Evolutionary conservation across 768 basidiomycete genomes (phyloP).

Genomic region (Cystobasidium onofrii): DNA sequence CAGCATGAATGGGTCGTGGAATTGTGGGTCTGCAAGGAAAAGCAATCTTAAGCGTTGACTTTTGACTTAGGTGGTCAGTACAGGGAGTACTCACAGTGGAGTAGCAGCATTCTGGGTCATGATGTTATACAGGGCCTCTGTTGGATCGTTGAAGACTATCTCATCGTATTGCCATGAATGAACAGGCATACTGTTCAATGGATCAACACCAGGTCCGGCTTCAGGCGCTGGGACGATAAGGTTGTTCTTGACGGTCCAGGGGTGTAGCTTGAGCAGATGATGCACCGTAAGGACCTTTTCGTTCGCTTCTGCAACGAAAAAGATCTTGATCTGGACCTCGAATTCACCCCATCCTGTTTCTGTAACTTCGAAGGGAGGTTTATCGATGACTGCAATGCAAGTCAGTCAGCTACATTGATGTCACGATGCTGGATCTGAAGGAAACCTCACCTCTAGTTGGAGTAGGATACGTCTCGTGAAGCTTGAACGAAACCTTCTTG

Average conservation of each 20-base stretch:
- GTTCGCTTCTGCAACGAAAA: constrained; percentile 76
- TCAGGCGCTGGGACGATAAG: constrained; percentile 24
- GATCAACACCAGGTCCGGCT: background rate
- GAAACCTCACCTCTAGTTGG: constrained; percentile 64
- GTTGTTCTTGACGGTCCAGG: constrained; percentile 53
- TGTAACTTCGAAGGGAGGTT: constrained; percentile 84
- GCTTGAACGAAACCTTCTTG: constrained; percentile 90
- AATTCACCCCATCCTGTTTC: constrained; percentile 99
- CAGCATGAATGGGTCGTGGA: constrained; percentile 50
- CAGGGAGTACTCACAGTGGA: constrained; percentile 52
- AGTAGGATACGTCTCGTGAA: constrained; percentile 92
- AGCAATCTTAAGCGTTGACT: constrained; percentile 49
- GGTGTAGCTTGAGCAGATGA: constrained; percentile 92
- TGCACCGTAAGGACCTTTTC: constrained; percentile 81
- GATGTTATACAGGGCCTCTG: constrained; percentile 70
- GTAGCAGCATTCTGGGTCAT: constrained; percentile 77
- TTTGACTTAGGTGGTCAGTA: constrained; percentile 13
- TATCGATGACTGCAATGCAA: constrained; percentile 75
- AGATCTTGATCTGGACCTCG: constrained; percentile 83
- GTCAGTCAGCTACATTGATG: too few species aligned
- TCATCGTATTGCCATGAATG: constrained; percentile 99
- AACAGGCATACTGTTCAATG: constrained; percentile 49
- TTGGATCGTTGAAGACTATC: constrained; percentile 90
- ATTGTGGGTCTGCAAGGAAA: constrained; percentile 62
- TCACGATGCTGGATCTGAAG: too few species aligned